Conservation (phyloP, 164 flowering plant genomes). For the Liquidambar formosana region DNA sequence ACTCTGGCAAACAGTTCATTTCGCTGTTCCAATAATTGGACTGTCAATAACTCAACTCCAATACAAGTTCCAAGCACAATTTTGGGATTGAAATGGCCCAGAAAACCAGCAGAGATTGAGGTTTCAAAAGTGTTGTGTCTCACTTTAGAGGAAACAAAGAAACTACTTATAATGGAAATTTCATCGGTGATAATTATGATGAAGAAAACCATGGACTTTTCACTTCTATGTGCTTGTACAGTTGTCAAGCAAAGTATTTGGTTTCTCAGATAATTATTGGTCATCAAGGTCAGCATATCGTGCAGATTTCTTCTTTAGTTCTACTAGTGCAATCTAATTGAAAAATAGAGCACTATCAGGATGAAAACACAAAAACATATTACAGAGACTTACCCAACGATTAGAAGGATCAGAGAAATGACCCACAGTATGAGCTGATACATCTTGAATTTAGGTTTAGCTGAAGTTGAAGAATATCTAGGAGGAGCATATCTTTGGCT, state of each 20-base stretch:
- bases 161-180: background rate
- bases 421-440: conserved; percentile 80
- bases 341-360: background rate
- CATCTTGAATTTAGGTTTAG: conserved; percentile 58
- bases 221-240: background rate
- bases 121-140: background rate
- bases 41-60: too few species aligned
- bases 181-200: background rate
- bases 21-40: too few species aligned
- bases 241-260: background rate
- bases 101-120: background rate
- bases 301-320: too few species aligned
- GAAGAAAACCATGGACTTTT: background rate
- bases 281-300: background rate
- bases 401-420: conserved; percentile 58
- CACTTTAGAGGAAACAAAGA: background rate
- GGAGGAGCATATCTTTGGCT: conserved; percentile 50
- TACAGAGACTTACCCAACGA: conserved; percentile 61
- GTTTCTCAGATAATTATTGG: too few species aligned
- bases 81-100: background rate
- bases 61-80: too few species aligned
- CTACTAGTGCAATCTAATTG: too few species aligned
- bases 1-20: background rate
- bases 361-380: background rate
- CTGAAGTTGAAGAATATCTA: conserved; percentile 27